These are phyloP conservation scores for Ehretia macrophylla DNA, from an alignment of 257 asterid genomes.

Conservation along the genomic window DNA sequence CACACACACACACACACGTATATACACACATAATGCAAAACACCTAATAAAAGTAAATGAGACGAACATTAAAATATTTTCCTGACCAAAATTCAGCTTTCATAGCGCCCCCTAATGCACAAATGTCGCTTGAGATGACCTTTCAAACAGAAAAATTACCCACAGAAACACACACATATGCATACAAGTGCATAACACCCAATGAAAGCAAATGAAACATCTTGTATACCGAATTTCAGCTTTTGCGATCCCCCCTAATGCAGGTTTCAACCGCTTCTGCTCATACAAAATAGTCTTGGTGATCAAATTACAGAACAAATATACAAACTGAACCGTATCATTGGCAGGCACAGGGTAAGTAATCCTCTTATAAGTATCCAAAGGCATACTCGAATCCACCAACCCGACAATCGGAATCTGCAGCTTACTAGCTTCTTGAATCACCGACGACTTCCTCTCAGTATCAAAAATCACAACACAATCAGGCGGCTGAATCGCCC, in stretches of 20 bases:
- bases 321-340: constrained; percentile 85
- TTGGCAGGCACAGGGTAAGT: constrained; percentile 91
- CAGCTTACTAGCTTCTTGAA: constrained; percentile 70
- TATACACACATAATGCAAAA: background rate
- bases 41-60: too few species aligned
- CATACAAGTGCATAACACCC: background rate
- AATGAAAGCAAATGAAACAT: background rate
- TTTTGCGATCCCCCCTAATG: constrained; percentile 29
- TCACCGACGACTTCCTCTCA: constrained; percentile 78
- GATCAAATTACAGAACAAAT: constrained; percentile 89
- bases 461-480: constrained; percentile 85
- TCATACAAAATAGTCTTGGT: constrained; percentile 82
- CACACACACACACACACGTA: background rate
- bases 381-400: constrained; percentile 85
- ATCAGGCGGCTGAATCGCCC: constrained; percentile 68
- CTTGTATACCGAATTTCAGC: constrained; percentile 30
- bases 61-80: too few species aligned
- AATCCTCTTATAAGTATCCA: constrained; percentile 70
- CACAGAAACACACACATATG: background rate
- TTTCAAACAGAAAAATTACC: background rate
- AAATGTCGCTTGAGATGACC: background rate
- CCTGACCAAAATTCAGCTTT: too few species aligned
- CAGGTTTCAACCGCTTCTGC: constrained; percentile 43
- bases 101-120: too few species aligned
- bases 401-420: constrained; percentile 90